Percentiles rank a stretch among this genome's conserved stretches.
Evolutionary conservation across 768 basidiomycete species (phyloP).

Genomic region (Ephemerocybe angulata): DNA sequence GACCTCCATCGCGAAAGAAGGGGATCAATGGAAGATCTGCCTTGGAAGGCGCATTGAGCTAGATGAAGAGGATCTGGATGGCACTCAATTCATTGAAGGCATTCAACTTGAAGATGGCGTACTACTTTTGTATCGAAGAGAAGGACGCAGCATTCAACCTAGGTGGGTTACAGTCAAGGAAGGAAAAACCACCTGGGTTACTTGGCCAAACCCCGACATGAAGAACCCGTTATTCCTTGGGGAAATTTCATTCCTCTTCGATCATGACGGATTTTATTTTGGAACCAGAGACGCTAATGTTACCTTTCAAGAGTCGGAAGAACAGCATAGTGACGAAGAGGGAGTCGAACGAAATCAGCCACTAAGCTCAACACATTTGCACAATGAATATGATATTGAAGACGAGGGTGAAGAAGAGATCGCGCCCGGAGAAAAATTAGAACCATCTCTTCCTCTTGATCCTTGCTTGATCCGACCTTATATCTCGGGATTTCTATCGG

Average conservation of each 20-base stretch:
- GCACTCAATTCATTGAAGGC: constrained; percentile 29
- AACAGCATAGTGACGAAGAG: too few species aligned
- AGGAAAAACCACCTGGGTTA: constrained; percentile 28
- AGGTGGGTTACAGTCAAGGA: constrained; percentile 31
- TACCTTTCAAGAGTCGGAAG: too few species aligned
- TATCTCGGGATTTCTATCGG: not conserved
- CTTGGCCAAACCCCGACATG: constrained; percentile 14
- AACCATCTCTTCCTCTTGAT: not conserved
- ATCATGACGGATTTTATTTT: too few species aligned
- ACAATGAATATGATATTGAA: not conserved
- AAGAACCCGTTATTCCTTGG: not conserved
- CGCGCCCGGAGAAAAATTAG: not conserved
- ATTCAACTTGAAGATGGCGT: constrained; percentile 32
- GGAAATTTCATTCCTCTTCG: not conserved
- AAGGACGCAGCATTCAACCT: not conserved
- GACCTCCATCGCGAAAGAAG: constrained; percentile 28
- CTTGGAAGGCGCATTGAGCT: constrained; percentile 34
- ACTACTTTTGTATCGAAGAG: too few species aligned
- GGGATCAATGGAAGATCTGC: constrained; percentile 37
- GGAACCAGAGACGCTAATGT: too few species aligned
- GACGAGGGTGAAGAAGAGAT: not conserved
- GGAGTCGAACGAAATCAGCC: too few species aligned
- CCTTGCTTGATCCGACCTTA: not conserved
- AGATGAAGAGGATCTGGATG: constrained; percentile 34
- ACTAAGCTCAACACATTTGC: too few species aligned